Base-by-base conservation (phyloP, 179 eudicot species). In the Silene coronaria region DNA sequence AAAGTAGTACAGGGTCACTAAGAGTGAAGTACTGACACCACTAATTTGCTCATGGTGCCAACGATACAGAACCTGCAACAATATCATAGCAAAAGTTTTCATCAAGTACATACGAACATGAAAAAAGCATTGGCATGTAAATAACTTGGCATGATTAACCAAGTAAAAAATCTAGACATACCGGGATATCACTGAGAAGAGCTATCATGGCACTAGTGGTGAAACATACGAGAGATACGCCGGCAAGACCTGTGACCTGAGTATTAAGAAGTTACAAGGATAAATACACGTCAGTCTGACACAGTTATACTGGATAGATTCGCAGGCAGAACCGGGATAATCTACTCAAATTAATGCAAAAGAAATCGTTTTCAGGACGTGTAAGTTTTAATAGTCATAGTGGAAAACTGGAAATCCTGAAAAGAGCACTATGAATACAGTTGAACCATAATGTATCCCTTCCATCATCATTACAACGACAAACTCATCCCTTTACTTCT, bases 181-280 rank as follows among this genome's bases (percentile, higher is more conserved):
- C 97, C 69, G 98, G 96, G 63, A 86, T 85, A 79, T 94, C 82
- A 63, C 92, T 90, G 34, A 85, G 86, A 75, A 94, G 86, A 78
- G 98, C 94, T 72, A 91, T 82, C 23, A 85, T 53, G 38, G 98
- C 85, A 81, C 90, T 91, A 59, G 98, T 84, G 76, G 93, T 88
- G 79, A 94, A 94, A 81, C 98, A 86, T 38, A 85, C 27, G 59
- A 90, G 88, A 72, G 96, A 89, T 46, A 94, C 91, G 75, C 85
- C 69, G 59, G 98, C 96, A 85, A 94, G 85, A 45, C 98, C 92
- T 57, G 90, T 87, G 80, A 94, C 98, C 98, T 94, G 88, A 76
- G 83, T 21, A 65, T 60, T 68, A 28, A 32, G 46, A 74, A 36
- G 72, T 72, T 68, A 64, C 16, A 38, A 22, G 24, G 27, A 30